Percentiles rank a stretch among this genome's conserved stretches.
Conservation (phyloP, 2,329 filamentous ascomycete genomes). For the Penicillium sp. region DNA sequence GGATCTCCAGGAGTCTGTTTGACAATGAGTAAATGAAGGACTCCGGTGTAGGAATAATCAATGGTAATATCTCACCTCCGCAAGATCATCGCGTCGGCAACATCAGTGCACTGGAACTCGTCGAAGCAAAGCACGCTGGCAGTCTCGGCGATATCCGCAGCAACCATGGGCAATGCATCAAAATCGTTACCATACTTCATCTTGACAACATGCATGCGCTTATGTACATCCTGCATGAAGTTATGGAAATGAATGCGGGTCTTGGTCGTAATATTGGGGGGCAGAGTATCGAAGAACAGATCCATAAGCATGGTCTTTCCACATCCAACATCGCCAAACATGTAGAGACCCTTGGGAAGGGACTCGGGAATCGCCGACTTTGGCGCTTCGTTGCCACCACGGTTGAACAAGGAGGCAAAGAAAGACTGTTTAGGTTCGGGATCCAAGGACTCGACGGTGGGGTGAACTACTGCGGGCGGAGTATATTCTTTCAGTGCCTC, state of each 20-base stretch:
- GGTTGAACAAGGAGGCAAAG: constrained; percentile 49
- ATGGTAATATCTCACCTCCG: constrained; percentile 55
- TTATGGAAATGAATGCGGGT: constrained; percentile 98
- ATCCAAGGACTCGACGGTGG: constrained; percentile 69
- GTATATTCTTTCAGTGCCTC: constrained; percentile 74
- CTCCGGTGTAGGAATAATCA: background rate
- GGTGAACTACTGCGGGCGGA: constrained; percentile 72
- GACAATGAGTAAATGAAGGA: constrained; percentile 23
- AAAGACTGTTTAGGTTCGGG: constrained; percentile 53
- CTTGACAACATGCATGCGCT: constrained; percentile 84
- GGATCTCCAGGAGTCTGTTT: constrained; percentile 70
- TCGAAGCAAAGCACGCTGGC: constrained; percentile 93
- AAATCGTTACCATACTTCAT: constrained; percentile 84
- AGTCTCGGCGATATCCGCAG: constrained; percentile 85
- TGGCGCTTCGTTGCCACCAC: constrained; percentile 32
- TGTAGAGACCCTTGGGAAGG: constrained; percentile 85
- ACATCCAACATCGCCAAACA: constrained; percentile 94
- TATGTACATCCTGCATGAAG: constrained; percentile 98
- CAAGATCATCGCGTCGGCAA: constrained; percentile 97
- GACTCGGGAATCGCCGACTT: constrained; percentile 60
- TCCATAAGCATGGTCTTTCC: constrained; percentile 99
- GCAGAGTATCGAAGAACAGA: constrained; percentile 91
- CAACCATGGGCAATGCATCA: constrained; percentile 87
- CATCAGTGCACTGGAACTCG: constrained; percentile 98
- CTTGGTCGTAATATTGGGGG: constrained; percentile 74